Base-by-base conservation (phyloP, 768 basidiomycete genomes). In the Tricholoma bakamatsutake region DNA sequence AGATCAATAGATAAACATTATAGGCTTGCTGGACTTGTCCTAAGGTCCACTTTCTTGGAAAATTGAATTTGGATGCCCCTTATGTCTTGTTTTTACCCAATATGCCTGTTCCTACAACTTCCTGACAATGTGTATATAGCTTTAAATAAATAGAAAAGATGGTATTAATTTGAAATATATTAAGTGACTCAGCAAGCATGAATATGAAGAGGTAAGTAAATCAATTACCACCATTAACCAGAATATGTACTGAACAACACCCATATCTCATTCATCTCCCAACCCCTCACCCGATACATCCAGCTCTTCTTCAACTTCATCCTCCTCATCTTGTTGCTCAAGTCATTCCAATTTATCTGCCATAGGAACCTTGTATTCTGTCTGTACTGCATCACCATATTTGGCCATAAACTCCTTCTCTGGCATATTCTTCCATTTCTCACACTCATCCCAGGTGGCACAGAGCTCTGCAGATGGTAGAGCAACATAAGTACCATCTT, bases 341-440 rank as follows among this genome's bases (percentile, higher is more conserved):
- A 39, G 37, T 39, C 37, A 52, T 59, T 64, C 67, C 65, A 67
- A 2, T 35, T 43, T 17, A 34, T 34, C 33, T 8, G 33, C 7
- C 33, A 12, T 34, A 34, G 33, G 33, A 2, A 34, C 1, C 33
- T 34, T 34, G 33, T 34, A 34, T 34, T 34, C 33, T 34, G 33
- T 4, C 33, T 34, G 33, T 59, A 24, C 21, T 24, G 21, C 21
- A 24, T 24, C 21, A 24, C 21, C 21, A 24, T 24, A 24, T 24
- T 24, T 24, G 21, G 21, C 21, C 21, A 24, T 24, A 24, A 24
- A 24, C 21, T 24, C 21, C 21, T 24, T 24, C 21, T 24, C 21
- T 24, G 21, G 21, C 21, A 24, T 24, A 24, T 24, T 24, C 55
- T 59, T 64, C 67, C 65, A 67, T 4, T 35, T 43, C 24, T 8